Base-by-base conservation (phyloP, 2,329 filamentous ascomycete genomes). In the Alternaria burnsii region DNA sequence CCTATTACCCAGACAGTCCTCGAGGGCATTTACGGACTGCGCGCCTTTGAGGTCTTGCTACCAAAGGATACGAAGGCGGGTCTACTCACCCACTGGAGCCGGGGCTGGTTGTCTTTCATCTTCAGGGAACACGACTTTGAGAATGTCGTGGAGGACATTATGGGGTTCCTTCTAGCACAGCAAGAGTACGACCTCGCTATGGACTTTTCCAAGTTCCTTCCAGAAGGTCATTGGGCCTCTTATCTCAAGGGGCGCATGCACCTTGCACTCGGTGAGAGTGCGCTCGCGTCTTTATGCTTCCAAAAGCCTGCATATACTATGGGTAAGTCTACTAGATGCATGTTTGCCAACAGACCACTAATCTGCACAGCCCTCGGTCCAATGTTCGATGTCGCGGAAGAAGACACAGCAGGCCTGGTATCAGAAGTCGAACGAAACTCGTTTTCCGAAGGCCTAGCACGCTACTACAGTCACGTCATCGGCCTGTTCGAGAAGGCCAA, bases 401-500 rank as follows among this genome's bases (percentile, higher is more conserved):
- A 67, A 12, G 81, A 84, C 61, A 84, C 82, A 8, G 81, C 82
- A 43, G 60, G 53, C 43, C 85, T 97, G 14, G 84, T 98, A 22
- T 89, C 91, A 55, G 88, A 92, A 24, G 88, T 89, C 2, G 92
- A 97, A 67, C 90, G 89, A 12, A 82, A 84, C 54, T 82, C 76
- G 53, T 89, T 90, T 72, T 85, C 93, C 73, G 87, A 87, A 57
- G 95, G 94, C 2, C 84, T 94, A 41, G 86, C 92, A 5, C 89
- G 87, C 64, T 99, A 97, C 80, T 96, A 96, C 77, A 88, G 90
- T 42, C 95, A 99, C 76, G 87, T 98, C 52, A 86, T 94, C 12
- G 85, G 88, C 20, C 84, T 99, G 1, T 98, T 91, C 73, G 94
- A 97, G 75, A 87, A 87, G 68, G 86, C 88, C 43, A 91, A 89